Conservation (phyloP, 2,329 filamentous ascomycete species). For the Paecilomyces sp. region DNA sequence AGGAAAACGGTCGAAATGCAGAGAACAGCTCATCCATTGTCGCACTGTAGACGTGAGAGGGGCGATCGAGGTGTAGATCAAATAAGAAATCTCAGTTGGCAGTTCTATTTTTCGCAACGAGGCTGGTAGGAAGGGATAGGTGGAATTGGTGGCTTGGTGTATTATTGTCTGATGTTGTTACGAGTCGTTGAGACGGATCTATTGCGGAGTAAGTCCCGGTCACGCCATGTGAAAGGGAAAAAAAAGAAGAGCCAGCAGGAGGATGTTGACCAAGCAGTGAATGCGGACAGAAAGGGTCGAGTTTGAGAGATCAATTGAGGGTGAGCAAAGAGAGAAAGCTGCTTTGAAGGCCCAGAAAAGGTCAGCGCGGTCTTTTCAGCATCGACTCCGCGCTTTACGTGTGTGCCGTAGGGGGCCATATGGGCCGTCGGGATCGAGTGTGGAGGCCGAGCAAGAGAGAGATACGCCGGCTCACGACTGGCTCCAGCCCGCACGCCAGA, state of each 20-base stretch:
- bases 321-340: background rate
- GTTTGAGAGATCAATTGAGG: background rate
- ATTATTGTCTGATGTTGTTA: background rate
- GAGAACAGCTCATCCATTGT: slow-evolving; percentile 27
- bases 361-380: background rate
- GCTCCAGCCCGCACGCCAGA: background rate
- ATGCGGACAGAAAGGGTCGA: background rate
- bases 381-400: background rate
- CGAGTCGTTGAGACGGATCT: background rate
- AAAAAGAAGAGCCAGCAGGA: background rate
- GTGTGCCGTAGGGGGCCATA: background rate
- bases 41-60: slow-evolving; percentile 6
- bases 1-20: slow-evolving; percentile 18
- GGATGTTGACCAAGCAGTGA: background rate
- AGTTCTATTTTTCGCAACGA: background rate
- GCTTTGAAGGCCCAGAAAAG: background rate
- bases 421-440: background rate
- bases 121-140: background rate
- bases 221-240: background rate
- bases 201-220: background rate
- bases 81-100: background rate
- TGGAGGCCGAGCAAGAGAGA: background rate
- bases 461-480: background rate
- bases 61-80: background rate
- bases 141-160: background rate